Evolutionary conservation across 2,329 filamentous ascomycete genomes (phyloP).

Genomic region (Sordariomycetes sp.): DNA sequence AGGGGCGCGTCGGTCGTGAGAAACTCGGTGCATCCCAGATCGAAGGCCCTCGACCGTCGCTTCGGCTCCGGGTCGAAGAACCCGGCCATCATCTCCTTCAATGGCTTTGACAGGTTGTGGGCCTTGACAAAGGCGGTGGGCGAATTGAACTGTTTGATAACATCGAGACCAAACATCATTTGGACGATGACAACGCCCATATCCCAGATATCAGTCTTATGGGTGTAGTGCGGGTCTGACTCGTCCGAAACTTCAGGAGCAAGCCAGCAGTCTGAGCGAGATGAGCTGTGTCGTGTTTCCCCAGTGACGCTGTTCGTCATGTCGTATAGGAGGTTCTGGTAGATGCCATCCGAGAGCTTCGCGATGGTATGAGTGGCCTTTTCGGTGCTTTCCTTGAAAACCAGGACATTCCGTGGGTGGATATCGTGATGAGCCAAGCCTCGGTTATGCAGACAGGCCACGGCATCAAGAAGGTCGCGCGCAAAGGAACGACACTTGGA

Average conservation of each 20-base stretch:
- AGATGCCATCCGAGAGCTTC: constrained; percentile 66
- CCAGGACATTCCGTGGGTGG: constrained; percentile 67
- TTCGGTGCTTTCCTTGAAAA: constrained; percentile 60
- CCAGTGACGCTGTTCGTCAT: constrained; percentile 35
- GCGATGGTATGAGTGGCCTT: constrained; percentile 47
- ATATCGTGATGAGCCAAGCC: constrained; percentile 78
- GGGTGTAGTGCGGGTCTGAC: constrained; percentile 51
- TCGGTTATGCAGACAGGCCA: constrained; percentile 78
- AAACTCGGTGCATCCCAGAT: constrained; percentile 54
- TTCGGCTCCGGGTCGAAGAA: constrained; percentile 80
- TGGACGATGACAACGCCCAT: constrained; percentile 85
- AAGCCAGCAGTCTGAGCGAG: constrained; percentile 73
- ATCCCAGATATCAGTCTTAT: constrained; percentile 91
- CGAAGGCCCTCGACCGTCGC: constrained; percentile 76
- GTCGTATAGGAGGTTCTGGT: constrained; percentile 56
- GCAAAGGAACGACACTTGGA: constrained; percentile 79
- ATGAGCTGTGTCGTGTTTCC: constrained; percentile 36
- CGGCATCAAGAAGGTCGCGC: constrained; percentile 78
- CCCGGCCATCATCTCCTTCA: constrained; percentile 71
- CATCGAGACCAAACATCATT: constrained; percentile 81
- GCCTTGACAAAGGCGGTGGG: constrained; percentile 64
- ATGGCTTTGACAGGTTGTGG: constrained; percentile 59
- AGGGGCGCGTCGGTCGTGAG: constrained; percentile 54
- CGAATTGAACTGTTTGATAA: constrained; percentile 67
- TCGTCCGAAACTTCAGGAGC: constrained; percentile 63